phyloP scores from a whole-genome alignment of 2,329 filamentous ascomycete species.

The Rutstroemia sp. region DNA sequence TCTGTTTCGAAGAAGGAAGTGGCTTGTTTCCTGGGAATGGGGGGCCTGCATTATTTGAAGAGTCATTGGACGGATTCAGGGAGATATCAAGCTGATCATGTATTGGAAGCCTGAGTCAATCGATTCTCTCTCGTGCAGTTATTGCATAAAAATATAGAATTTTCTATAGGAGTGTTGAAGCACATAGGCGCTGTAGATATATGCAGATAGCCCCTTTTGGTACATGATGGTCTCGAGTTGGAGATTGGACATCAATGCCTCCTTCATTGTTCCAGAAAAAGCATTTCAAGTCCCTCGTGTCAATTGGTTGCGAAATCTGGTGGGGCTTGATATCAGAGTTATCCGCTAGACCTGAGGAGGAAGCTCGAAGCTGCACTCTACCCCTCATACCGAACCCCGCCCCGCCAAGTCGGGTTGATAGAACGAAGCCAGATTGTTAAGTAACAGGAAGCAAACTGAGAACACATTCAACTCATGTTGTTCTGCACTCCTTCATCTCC shows the following conservation, averaged over 20 bases:
- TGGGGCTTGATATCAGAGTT: not conserved
- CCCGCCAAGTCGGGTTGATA: not conserved
- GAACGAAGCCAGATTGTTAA: not conserved
- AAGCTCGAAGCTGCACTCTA: conserved; percentile 2
- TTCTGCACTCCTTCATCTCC: not conserved
- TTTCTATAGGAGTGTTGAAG: not conserved
- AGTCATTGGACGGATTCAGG: no score
- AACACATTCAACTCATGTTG: not conserved
- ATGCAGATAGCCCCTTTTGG: not conserved
- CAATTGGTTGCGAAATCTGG: conserved; percentile 2
- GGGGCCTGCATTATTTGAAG: no score
- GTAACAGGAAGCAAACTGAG: not conserved
- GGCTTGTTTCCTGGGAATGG: no score
- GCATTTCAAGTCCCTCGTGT: not conserved
- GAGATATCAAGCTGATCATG: no score
- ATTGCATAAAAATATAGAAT: no score
- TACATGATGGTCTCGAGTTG: conserved; percentile 2
- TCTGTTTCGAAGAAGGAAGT: no score
- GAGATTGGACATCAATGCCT: conserved; percentile 5
- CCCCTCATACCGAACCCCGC: conserved; percentile 3
- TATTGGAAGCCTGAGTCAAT: no score
- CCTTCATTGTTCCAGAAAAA: not conserved
- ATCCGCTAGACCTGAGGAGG: conserved; percentile 6
- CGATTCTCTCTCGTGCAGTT: no score
- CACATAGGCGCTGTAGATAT: not conserved